Evolutionary conservation across 371 early-diverging fungal species (phyloP), one percentile per base, ranked within the genome.

Genomic region (Thermomucor indicae-seudaticae): DNA sequence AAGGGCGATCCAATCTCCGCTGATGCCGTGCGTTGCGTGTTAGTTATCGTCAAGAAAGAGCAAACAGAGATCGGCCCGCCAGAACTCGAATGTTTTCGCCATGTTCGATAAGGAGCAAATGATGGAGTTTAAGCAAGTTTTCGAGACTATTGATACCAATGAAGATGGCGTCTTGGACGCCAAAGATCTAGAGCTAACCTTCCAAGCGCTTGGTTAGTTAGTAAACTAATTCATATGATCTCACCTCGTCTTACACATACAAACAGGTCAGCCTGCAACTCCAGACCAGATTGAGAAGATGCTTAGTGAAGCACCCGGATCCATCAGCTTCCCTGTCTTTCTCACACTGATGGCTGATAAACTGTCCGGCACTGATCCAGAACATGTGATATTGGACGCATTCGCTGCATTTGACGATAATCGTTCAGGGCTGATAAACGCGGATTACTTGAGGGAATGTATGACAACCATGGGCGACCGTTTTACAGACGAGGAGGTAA

Each of bases 61-160:
- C 70, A 93, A 91, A 79, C 91, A 90, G 78, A 80, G 94, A 35
- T 85, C 90, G 46, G 85, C 83, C 48, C 88, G 98, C 47, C 95
- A 98, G 64, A 96, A 93, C 79, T 95, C 97, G 20, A 99, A 99
- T 68, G 97, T 99, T 22, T 99, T 99, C 75, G 93, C 93, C 39
- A 96, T 97, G 84, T 96, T 99, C 70, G 96, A 96, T 62, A 92
- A 96, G 53, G 85, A 89, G 48, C 97, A 98, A 69, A 94, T 98
- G 41, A 87, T 83, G 50, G 93, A 94, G 62, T 91, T 97, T 66
- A 92, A 93, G 64, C 95, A 97, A 61, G 94, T 93, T 24, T 98
- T 98, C 67, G 87, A 89, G 27, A 82, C 96, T 53, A 86, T 97
- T 63, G 99, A 96, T 57, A 87, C 85, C 54, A 91, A 96, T 58